phyloP scores from a whole-genome alignment of 805 yeast species.

The Candida stauntonica region DNA sequence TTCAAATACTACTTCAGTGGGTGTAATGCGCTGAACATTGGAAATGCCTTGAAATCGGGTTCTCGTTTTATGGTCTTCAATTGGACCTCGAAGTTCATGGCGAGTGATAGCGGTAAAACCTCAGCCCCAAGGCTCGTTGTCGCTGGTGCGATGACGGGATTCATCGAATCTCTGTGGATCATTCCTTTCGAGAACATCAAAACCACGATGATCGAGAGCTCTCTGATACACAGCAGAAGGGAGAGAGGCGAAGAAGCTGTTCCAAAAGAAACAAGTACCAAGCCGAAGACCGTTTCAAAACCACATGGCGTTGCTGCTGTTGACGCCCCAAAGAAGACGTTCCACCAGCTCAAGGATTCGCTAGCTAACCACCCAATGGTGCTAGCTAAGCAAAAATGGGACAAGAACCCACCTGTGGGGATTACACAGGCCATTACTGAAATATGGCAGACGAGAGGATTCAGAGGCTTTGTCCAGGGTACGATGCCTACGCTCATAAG shows the following conservation, averaged over 20 bases:
- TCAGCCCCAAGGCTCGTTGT: slow-evolving; percentile 77
- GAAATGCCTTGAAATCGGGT: slow-evolving; percentile 68
- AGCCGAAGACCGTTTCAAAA: slow-evolving; percentile 11
- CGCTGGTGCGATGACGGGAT: slow-evolving; percentile 83
- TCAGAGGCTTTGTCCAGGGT: slow-evolving; percentile 78
- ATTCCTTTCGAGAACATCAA: slow-evolving; percentile 91
- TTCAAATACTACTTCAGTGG: slow-evolving; percentile 48
- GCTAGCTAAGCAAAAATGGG: slow-evolving; percentile 33
- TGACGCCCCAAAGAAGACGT: slow-evolving; percentile 22
- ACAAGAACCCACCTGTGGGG: slow-evolving; percentile 50
- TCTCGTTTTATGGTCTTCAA: slow-evolving; percentile 74
- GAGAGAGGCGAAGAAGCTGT: slow-evolving; percentile 26
- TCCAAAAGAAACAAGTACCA: slow-evolving; percentile 2
- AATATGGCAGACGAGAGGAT: slow-evolving; percentile 68
- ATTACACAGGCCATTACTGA: slow-evolving; percentile 52
- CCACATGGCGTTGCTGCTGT: not conserved
- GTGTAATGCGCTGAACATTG: slow-evolving; percentile 69
- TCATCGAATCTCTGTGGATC: slow-evolving; percentile 73
- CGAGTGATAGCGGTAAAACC: slow-evolving; percentile 53
- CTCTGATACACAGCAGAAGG: slow-evolving; percentile 32
- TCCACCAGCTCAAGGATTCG: slow-evolving; percentile 25
- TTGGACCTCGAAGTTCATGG: slow-evolving; percentile 64
- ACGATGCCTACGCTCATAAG: slow-evolving; percentile 76
- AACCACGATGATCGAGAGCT: slow-evolving; percentile 73
- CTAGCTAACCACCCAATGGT: slow-evolving; percentile 27